Percentiles rank a stretch among this genome's conserved stretches.
Conservation (phyloP, 2,329 filamentous ascomycete genomes). For the Arthrobotrys pseudoclavata region DNA sequence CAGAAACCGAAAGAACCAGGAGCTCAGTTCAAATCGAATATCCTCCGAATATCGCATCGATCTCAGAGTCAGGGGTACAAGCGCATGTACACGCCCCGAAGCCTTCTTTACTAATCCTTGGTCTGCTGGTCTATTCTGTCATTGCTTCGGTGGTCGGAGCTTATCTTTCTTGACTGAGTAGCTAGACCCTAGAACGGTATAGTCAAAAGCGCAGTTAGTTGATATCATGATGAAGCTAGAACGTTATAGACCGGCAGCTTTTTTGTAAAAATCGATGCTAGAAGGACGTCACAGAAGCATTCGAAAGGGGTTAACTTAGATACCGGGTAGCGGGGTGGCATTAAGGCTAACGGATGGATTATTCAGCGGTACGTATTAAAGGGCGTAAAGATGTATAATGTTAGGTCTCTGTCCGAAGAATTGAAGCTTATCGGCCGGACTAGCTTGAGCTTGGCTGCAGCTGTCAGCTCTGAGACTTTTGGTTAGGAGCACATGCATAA, state of each 20-base stretch:
- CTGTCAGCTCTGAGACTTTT: too few species aligned
- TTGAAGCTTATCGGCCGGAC: too few species aligned
- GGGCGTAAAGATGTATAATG: too few species aligned
- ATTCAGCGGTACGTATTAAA: too few species aligned
- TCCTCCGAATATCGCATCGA: constrained; percentile 42
- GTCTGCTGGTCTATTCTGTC: constrained; percentile 27
- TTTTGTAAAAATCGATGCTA: not conserved
- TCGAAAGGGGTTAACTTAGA: not conserved
- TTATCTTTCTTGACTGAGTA: not conserved
- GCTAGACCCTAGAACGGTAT: not conserved
- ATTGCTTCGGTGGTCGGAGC: constrained; percentile 1
- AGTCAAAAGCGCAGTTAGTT: not conserved
- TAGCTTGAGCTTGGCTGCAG: too few species aligned
- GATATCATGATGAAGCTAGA: not conserved
- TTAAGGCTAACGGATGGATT: not conserved
- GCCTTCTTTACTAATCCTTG: constrained; percentile 24
- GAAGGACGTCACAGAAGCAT: constrained; percentile 3
- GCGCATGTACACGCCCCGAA: too few species aligned
- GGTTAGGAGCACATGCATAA: too few species aligned
- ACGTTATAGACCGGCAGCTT: not conserved
- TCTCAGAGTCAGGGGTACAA: too few species aligned
- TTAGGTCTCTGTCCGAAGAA: too few species aligned
- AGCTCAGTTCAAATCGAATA: constrained; percentile 16
- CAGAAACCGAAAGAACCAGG: too few species aligned
- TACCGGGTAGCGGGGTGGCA: not conserved